Percentiles rank a stretch among this genome's conserved stretches.
phyloP scores from a whole-genome alignment of 75 land plant species.

The Sequoiadendron giganteum region DNA sequence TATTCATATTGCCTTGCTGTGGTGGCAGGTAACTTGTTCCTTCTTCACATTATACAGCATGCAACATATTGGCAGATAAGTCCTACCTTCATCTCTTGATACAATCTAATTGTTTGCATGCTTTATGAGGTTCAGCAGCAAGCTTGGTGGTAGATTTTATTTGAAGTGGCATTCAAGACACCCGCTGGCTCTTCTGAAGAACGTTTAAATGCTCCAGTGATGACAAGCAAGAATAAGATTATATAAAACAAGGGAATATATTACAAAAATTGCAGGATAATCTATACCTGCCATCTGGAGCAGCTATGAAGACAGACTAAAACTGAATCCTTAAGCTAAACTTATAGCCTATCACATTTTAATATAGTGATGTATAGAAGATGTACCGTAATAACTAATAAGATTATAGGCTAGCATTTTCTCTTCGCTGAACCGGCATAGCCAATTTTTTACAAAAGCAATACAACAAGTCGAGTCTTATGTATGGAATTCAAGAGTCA shows the following conservation, averaged over 20 bases:
- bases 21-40: background rate
- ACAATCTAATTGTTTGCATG: background rate
- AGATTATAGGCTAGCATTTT: too few relatives aligned
- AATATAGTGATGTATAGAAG: too few relatives aligned
- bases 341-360: too few relatives aligned
- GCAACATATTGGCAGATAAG: too few relatives aligned
- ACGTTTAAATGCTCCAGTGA: too few relatives aligned
- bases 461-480: background rate
- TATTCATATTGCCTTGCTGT: background rate
- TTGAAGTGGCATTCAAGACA: too few relatives aligned
- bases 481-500: background rate
- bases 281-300: background rate
- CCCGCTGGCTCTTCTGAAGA: too few relatives aligned
- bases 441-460: background rate
- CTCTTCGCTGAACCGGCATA: background rate
- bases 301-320: background rate
- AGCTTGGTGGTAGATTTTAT: too few relatives aligned
- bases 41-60: background rate
- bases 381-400: too few relatives aligned
- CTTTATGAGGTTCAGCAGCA: too few relatives aligned
- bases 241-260: too few relatives aligned
- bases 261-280: background rate
- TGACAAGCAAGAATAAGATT: too few relatives aligned
- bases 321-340: background rate
- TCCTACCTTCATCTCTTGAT: background rate